These are phyloP conservation scores for Fusarium nanum DNA, from an alignment of 2,329 filamentous ascomycete genomes.

Conservation along the genomic window DNA sequence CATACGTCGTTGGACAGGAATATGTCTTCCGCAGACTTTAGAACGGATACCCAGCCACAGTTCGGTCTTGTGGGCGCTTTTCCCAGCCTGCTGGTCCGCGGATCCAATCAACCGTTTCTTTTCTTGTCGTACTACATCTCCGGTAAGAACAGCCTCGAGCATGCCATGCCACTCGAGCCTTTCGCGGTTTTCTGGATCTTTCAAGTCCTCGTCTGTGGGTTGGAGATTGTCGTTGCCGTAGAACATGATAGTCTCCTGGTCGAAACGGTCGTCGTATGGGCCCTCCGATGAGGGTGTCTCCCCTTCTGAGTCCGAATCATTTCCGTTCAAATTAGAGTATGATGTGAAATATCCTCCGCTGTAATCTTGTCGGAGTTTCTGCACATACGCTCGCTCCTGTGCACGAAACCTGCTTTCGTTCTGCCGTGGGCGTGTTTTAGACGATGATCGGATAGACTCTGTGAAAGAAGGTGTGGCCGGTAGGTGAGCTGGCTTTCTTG, in stretches of 20 bases:
- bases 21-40: conserved; percentile 82
- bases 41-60: conserved; percentile 91
- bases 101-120: conserved; percentile 94
- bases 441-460: conserved; percentile 61
- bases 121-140: conserved; percentile 97
- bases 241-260: conserved; percentile 92
- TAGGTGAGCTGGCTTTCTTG: conserved; percentile 60
- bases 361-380: conserved; percentile 84
- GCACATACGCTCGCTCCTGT: conserved; percentile 93
- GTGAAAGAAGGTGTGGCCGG: conserved; percentile 57
- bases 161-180: conserved; percentile 98
- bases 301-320: conserved; percentile 89
- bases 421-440: conserved; percentile 63
- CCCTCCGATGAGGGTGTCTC: conserved; percentile 89
- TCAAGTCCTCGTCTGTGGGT: conserved; percentile 88
- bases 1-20: conserved; percentile 86
- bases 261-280: conserved; percentile 86
- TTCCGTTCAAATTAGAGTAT: conserved; percentile 68
- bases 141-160: conserved; percentile 93
- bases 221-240: conserved; percentile 91
- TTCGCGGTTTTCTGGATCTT: conserved; percentile 88
- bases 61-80: conserved; percentile 78
- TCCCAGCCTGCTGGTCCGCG: conserved; percentile 66
- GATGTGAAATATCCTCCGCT: conserved; percentile 76
- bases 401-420: conserved; percentile 61